phyloP scores from a whole-genome alignment of 176 grass and related monocot genomes.

The Hordeum marinum region DNA sequence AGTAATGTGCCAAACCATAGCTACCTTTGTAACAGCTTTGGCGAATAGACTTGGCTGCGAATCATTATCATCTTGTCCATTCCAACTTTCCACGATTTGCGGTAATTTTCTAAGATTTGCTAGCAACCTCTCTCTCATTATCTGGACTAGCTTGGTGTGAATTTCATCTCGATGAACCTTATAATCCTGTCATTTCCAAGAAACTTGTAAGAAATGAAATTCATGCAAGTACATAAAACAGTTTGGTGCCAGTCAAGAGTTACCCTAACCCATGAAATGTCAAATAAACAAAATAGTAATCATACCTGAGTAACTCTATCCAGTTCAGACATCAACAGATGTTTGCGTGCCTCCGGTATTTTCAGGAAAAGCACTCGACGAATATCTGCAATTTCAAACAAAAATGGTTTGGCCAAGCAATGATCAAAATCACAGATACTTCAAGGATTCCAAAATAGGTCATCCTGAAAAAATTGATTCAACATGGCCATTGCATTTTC shows the following conservation, averaged over 20 bases:
- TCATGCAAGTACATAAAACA: conserved; percentile 9
- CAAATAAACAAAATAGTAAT: conserved; percentile 9
- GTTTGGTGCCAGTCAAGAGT: background rate
- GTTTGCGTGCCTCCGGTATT: conserved; percentile 87
- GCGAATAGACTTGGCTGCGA: conserved; percentile 85
- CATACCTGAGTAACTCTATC: conserved; percentile 94
- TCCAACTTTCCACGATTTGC: conserved; percentile 85
- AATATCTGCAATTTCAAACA: conserved; percentile 66
- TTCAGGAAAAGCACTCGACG: conserved; percentile 78
- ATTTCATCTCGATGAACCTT: conserved; percentile 98
- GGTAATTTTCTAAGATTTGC: conserved; percentile 95
- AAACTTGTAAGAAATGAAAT: conserved; percentile 33
- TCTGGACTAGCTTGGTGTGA: conserved; percentile 90
- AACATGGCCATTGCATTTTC: background rate
- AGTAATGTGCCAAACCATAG: background rate
- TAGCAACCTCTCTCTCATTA: conserved; percentile 97
- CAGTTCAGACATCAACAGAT: conserved; percentile 71
- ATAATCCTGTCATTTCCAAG: conserved; percentile 67
- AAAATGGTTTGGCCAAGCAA: background rate
- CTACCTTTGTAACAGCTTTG: conserved; percentile 92
- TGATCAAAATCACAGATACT: conserved; percentile 1
- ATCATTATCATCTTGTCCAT: conserved; percentile 73
- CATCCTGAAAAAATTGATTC: background rate
- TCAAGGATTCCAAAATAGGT: background rate
- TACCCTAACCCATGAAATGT: background rate